These are phyloP conservation scores for Backusella luteola DNA, from an alignment of 192 early-diverging fungal species.

Conservation along the genomic window DNA sequence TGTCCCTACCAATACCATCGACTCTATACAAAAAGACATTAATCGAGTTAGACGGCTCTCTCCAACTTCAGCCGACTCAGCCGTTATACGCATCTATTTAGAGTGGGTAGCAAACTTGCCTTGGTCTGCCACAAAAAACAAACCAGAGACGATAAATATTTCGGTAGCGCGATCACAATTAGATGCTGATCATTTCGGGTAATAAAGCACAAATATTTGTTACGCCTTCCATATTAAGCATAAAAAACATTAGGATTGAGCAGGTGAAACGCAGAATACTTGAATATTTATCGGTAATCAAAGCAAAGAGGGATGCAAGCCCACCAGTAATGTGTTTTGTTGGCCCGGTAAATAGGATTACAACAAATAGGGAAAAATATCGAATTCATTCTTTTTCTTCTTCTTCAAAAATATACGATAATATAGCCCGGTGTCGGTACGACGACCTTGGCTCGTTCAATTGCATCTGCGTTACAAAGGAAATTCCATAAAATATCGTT, in stretches of 20 bases:
- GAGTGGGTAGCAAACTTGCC: slow-evolving; percentile 76
- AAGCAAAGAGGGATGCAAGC: slow-evolving; percentile 62
- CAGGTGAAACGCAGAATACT: slow-evolving; percentile 82
- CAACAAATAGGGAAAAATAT: slow-evolving; percentile 44
- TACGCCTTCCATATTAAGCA: slow-evolving; percentile 43
- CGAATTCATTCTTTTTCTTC: no score
- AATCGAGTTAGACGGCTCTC: slow-evolving; percentile 65
- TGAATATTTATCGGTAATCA: slow-evolving; percentile 80
- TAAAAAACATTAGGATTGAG: slow-evolving; percentile 38
- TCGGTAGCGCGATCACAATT: slow-evolving; percentile 60
- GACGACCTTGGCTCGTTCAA: slow-evolving; percentile 74
- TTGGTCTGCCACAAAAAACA: slow-evolving; percentile 52
- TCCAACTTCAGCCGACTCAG: slow-evolving; percentile 71
- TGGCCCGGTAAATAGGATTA: slow-evolving; percentile 69
- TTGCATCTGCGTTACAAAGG: slow-evolving; percentile 70
- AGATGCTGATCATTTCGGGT: slow-evolving; percentile 73
- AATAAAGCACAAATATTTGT: slow-evolving; percentile 41
- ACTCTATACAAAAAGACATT: slow-evolving; percentile 58
- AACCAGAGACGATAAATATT: slow-evolving; percentile 52
- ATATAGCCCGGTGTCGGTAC: slow-evolving; percentile 65
- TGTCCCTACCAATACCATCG: slow-evolving; percentile 56
- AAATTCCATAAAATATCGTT: slow-evolving; percentile 83
- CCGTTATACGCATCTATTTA: slow-evolving; percentile 72
- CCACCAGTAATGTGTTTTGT: slow-evolving; percentile 73
- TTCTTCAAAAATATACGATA: background rate